A percentile compares a stretch with the other conserved stretches of the same genome.
These are phyloP conservation scores for Pyrus pyrifolia DNA, from an alignment of 306 rosid genomes.

Conservation along the genomic window DNA sequence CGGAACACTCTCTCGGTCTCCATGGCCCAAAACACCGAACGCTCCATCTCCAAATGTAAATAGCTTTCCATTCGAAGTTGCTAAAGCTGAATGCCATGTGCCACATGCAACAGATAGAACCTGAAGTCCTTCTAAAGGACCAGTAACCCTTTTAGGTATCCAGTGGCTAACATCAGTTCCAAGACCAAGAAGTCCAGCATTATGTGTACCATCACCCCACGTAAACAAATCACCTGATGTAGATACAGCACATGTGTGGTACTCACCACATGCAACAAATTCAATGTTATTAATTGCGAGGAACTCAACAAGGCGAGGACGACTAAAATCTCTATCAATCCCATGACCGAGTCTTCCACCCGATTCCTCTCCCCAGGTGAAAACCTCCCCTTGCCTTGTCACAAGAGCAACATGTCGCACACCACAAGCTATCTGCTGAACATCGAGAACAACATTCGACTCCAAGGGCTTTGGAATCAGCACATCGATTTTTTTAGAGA, in stretches of 20 bases:
- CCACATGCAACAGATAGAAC: conserved; percentile 90
- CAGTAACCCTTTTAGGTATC: conserved; percentile 64
- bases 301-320: conserved; percentile 75
- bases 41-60: conserved; percentile 93
- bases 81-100: conserved; percentile 84
- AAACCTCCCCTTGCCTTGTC: conserved; percentile 95
- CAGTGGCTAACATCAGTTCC: conserved; percentile 78
- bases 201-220: conserved; percentile 87
- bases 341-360: conserved; percentile 98
- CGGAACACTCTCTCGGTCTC: conserved; percentile 52
- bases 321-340: conserved; percentile 49
- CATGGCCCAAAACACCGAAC: conserved; percentile 93
- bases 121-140: conserved; percentile 75
- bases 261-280: conserved; percentile 82
- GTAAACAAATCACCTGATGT: conserved; percentile 70
- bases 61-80: conserved; percentile 65
- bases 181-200: conserved; percentile 86
- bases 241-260: conserved; percentile 81
- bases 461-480: conserved; percentile 73
- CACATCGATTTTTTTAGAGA: conserved; percentile 48
- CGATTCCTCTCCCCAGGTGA: conserved; percentile 96
- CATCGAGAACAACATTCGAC: conserved; percentile 85
- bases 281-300: conserved; percentile 49
- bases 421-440: conserved; percentile 72
- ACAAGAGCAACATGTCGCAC: conserved; percentile 72